A percentile compares a stretch with the other conserved stretches of the same genome.
Conservation (phyloP, 352 stramenopile genomes). For the Pelagophyceae sp. region DNA sequence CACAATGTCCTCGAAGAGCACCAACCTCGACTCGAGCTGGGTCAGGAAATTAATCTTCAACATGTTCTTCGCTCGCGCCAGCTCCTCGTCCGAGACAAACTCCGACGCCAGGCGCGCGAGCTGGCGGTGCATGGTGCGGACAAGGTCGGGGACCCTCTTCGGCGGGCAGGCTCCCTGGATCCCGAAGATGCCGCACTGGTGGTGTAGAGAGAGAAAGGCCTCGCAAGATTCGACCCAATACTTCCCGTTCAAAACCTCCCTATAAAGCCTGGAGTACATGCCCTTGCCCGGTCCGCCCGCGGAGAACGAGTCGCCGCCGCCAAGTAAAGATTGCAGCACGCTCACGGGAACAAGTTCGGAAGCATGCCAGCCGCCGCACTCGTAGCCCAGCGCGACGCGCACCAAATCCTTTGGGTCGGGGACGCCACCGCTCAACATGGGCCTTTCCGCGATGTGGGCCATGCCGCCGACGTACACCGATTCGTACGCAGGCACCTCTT, state of each 20-base stretch:
- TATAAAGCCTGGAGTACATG: conserved; percentile 99
- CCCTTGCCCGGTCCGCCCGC: conserved; percentile 96
- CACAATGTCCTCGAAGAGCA: conserved; percentile 98
- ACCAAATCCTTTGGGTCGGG: conserved; percentile 36
- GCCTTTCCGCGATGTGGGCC: conserved; percentile 31
- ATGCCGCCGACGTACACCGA: conserved; percentile 46
- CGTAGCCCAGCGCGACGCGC: conserved; percentile 83
- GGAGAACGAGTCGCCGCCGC: conserved; percentile 94
- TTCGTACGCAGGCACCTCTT: conserved; percentile 22
- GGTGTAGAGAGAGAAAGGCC: conserved; percentile 89
- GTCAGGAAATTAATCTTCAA: conserved; percentile 97
- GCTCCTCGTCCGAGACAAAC: conserved; percentile 60
- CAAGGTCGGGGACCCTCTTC: conserved; percentile 75
- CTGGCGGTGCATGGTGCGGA: conserved; percentile 81
- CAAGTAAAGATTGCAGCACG: conserved; percentile 93
- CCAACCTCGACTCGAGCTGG: conserved; percentile 93
- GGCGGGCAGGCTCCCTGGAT: conserved; percentile 77
- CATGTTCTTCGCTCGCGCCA: conserved; percentile 94
- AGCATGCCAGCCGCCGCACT: conserved; percentile 90
- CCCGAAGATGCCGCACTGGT: conserved; percentile 83
- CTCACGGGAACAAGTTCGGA: conserved; percentile 87
- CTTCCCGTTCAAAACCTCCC: conserved; percentile 91
- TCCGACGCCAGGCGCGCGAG: conserved; percentile 64
- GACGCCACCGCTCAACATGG: conserved; percentile 11
- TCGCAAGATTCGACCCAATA: conserved; percentile 95